Conservation (phyloP, 108 stramenopile genomes). For the Nitzschia inconspicua region DNA sequence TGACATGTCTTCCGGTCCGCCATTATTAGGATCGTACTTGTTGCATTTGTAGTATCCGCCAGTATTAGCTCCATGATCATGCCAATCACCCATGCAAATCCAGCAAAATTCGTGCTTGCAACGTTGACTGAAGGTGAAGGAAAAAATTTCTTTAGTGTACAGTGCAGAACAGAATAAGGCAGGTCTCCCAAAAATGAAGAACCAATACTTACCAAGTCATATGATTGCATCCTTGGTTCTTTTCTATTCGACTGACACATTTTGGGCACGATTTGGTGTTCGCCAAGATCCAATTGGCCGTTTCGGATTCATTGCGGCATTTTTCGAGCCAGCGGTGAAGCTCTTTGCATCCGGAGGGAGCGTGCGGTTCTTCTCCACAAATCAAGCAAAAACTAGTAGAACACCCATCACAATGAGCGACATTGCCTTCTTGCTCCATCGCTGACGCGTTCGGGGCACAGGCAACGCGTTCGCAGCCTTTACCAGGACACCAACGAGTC, state of each 20-base stretch:
- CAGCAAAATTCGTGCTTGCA: slow-evolving; percentile 96
- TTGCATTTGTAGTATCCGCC: slow-evolving; percentile 99
- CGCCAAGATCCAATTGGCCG: slow-evolving; percentile 98
- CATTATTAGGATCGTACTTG: slow-evolving; percentile 55
- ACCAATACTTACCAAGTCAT: slow-evolving; percentile 72
- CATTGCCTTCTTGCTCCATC: slow-evolving; percentile 54
- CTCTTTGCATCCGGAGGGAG: slow-evolving; percentile 79
- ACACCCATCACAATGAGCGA: slow-evolving; percentile 72
- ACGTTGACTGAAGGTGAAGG: slow-evolving; percentile 83
- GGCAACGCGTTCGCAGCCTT: slow-evolving; percentile 90
- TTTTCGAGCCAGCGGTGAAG: slow-evolving; percentile 91
- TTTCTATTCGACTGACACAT: slow-evolving; percentile 96
- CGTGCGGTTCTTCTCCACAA: slow-evolving; percentile 95
- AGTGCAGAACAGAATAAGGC: slow-evolving; percentile 86
- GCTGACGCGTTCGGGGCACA: slow-evolving; percentile 58
- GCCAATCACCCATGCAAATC: slow-evolving; percentile 98
- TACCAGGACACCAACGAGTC: slow-evolving; percentile 97
- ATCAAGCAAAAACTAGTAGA: slow-evolving; percentile 77
- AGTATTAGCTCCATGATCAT: slow-evolving; percentile 93
- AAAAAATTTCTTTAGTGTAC: slow-evolving; percentile 94
- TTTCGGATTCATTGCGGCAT: slow-evolving; percentile 95
- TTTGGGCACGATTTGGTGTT: slow-evolving; percentile 98
- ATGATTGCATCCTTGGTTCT: slow-evolving; percentile 99
- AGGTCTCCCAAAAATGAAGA: slow-evolving; percentile 61
- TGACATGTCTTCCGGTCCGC: slow-evolving; percentile 44